Conservation (phyloP, 495 filamentous ascomycete genomes). For the Chaetomium cochliodes region DNA sequence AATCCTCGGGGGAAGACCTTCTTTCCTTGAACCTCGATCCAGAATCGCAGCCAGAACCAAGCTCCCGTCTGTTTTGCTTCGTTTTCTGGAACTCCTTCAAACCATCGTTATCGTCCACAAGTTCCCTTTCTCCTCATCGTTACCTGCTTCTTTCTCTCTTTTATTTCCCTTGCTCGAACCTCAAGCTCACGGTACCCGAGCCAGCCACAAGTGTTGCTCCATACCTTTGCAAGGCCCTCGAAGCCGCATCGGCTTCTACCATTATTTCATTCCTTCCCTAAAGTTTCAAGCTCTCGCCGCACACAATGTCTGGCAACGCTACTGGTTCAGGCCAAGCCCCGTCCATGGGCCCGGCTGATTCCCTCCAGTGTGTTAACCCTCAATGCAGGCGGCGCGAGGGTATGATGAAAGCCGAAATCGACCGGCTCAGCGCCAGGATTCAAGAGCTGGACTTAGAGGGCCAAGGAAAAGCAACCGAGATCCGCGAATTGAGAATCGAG, state of each 20-base stretch:
- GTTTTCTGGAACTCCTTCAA: not conserved
- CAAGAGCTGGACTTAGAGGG: not conserved
- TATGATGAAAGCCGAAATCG: not conserved
- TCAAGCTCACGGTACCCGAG: not conserved
- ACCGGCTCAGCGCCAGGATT: not conserved
- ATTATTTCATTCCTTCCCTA: not conserved
- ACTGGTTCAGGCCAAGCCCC: not conserved
- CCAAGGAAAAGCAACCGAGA: not conserved
- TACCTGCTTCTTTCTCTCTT: too few species aligned
- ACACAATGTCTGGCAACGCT: not conserved
- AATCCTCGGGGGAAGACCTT: too few species aligned
- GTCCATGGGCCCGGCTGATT: not conserved
- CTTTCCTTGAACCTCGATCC: too few species aligned
- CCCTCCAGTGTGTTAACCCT: not conserved
- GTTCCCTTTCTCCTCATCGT: not conserved
- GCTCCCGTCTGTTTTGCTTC: not conserved
- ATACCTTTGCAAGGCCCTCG: not conserved
- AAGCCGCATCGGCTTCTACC: not conserved
- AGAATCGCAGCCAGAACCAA: not conserved
- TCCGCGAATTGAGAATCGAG: too few species aligned
- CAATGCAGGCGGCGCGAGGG: not conserved
- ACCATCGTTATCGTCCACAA: not conserved
- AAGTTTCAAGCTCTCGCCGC: too few species aligned
- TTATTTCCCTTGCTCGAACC: not conserved
- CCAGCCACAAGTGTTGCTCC: not conserved